Conservation (phyloP, 140 eudicot genomes). For the Cichorium intybus region DNA sequence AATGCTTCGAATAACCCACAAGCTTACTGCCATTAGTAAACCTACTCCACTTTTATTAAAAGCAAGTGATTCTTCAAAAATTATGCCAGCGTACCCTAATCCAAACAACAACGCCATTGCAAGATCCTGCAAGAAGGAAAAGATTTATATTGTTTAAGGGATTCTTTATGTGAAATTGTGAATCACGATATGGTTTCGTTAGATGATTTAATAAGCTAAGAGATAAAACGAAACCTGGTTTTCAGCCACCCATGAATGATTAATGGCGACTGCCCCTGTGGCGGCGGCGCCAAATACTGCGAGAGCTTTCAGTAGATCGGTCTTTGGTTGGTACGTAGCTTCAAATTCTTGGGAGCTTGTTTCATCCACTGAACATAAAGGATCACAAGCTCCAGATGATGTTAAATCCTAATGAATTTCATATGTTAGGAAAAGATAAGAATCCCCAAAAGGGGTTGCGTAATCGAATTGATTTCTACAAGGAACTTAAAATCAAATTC, state of each 20-base stretch:
- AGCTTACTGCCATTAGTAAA: constrained; percentile 93
- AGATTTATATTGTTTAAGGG: too few relatives aligned
- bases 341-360: constrained; percentile 74
- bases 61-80: constrained; percentile 96
- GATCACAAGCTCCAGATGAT: constrained; percentile 88
- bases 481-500: background rate
- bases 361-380: constrained; percentile 94
- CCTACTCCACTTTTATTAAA: constrained; percentile 99
- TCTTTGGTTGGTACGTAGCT: constrained; percentile 80
- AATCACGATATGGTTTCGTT: too few relatives aligned
- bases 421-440: background rate
- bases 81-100: constrained; percentile 89
- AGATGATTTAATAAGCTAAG: background rate
- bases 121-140: constrained; percentile 88
- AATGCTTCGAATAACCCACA: constrained; percentile 93
- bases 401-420: constrained; percentile 48
- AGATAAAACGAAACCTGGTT: constrained; percentile 62
- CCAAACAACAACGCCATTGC: constrained; percentile 94
- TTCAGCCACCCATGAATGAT: constrained; percentile 97
- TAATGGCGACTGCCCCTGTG: constrained; percentile 89
- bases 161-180: too few relatives aligned
- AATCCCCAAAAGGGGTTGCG: background rate
- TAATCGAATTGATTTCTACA: background rate
- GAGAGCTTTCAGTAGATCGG: constrained; percentile 85
- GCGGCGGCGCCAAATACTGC: constrained; percentile 89